Evolutionary conservation across 371 early-diverging fungal species (phyloP).

Genomic region (Apophysomyces trapeziformis): DNA sequence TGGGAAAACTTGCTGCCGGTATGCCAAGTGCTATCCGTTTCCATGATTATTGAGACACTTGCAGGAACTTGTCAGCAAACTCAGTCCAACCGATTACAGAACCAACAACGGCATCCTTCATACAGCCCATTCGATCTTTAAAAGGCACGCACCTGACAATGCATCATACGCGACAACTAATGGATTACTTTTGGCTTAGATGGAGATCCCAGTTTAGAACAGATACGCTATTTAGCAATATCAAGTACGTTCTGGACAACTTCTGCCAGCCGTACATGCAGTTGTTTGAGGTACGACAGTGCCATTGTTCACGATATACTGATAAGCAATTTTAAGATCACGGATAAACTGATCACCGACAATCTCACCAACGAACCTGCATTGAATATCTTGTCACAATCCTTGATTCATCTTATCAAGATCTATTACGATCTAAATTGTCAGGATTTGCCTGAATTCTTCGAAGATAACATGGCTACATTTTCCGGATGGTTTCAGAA

Average conservation of each 20-base stretch:
- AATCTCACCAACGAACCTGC: slow-evolving; percentile 65
- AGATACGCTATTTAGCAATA: slow-evolving; percentile 81
- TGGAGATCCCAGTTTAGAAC: slow-evolving; percentile 88
- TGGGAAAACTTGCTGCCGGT: slow-evolving; percentile 89
- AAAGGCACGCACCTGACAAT: slow-evolving; percentile 54
- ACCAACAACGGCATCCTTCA: slow-evolving; percentile 91
- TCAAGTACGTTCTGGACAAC: slow-evolving; percentile 87
- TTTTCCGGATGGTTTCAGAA: slow-evolving; percentile 85
- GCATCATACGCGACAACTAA: neutral
- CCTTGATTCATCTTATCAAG: slow-evolving; percentile 79
- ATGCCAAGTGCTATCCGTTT: slow-evolving; percentile 15
- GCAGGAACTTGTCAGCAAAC: slow-evolving; percentile 75
- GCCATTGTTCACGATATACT: neutral
- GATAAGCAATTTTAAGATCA: slow-evolving; percentile 52
- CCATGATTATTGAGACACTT: slow-evolving; percentile 13
- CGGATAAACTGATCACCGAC: slow-evolving; percentile 78
- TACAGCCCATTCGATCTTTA: slow-evolving; percentile 94
- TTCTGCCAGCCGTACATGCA: slow-evolving; percentile 85
- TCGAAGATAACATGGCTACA: slow-evolving; percentile 84
- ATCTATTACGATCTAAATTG: slow-evolving; percentile 91
- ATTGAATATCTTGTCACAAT: slow-evolving; percentile 73
- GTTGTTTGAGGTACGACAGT: slow-evolving; percentile 68
- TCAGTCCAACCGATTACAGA: slow-evolving; percentile 78
- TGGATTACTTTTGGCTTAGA: slow-evolving; percentile 34
- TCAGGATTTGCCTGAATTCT: slow-evolving; percentile 96